Base-by-base conservation (phyloP, 2,329 filamentous ascomycete genomes). In the Grosmannia serpens region DNA sequence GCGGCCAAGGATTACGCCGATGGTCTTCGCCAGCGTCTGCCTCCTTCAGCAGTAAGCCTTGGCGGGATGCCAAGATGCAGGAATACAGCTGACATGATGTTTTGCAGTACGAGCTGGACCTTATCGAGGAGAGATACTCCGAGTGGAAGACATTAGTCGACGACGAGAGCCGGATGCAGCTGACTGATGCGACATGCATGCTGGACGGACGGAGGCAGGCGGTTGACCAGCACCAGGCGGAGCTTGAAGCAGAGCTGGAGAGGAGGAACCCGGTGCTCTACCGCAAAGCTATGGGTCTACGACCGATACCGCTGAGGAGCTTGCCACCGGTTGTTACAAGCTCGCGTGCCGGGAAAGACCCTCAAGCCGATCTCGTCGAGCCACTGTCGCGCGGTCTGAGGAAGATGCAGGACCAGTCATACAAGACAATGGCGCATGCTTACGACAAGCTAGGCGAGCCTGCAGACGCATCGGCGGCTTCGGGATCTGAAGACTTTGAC, bases 201-300 rank as follows among this genome's bases (percentile, higher is more conserved):
- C 72, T 73, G 29, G 65, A 67, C 1, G 75, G 77, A 60, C 73
- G 75, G 27, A 65, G 68, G 20, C 70, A 71, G 17, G 72, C 70
- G 5, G 69, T 78, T 20, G 69, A 72, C 33, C 69, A 72, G 57
- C 74, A 76, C 53, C 78, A 83, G 65, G 72, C 70, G 49, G 71
- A 74, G 31, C 70, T 82, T 1, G 78, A 80, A 64, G 67, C 68
- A 0, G 78, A 81, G 58, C 77, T 83, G 57, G 71, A 74, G 61
- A 64, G 67, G 26, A 70, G 70, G 17, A 74, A 77, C 61, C 75
- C 77, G 9, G 70, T 73, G 13, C 67, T 82, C 6, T 76, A 75
- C 64, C 69, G 66, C 49, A 79, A 78, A 61, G 73, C 70, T 0
- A 69, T 71, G 59, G 72, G 74, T 2, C 67, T 74, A 65, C 65